Percentiles rank a stretch among this genome's conserved stretches.
phyloP scores from a whole-genome alignment of 1,139 yeast genomes.

The Groenewaldozyma auringiensis region DNA sequence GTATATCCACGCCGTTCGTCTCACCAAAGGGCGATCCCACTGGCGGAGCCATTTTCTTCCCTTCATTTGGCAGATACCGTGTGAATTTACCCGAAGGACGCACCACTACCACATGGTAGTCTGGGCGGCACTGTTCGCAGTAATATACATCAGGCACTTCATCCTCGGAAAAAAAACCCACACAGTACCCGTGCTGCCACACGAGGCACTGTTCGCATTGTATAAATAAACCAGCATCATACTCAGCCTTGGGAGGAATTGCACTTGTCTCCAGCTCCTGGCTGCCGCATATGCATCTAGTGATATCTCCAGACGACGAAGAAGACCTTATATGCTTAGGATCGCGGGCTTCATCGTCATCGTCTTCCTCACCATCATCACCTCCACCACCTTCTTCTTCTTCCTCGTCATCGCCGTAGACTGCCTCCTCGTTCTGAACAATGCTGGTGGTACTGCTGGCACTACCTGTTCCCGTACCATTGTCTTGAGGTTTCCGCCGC shows the following conservation, averaged over 20 bases:
- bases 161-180: constrained; percentile 64
- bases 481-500: not conserved
- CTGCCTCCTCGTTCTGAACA: not conserved
- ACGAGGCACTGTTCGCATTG: constrained; percentile 90
- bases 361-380: constrained; percentile 10
- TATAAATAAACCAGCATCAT: constrained; percentile 70
- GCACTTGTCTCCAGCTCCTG: constrained; percentile 52
- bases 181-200: constrained; percentile 98
- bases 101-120: constrained; percentile 54
- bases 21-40: constrained; percentile 9
- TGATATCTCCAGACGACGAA: constrained; percentile 45
- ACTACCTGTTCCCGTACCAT: not conserved
- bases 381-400: constrained; percentile 12
- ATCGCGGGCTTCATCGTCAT: constrained; percentile 28
- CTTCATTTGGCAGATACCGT: constrained; percentile 35
- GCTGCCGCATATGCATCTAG: constrained; percentile 83
- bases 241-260: constrained; percentile 27
- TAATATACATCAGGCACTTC: constrained; percentile 86
- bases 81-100: constrained; percentile 41
- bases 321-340: constrained; percentile 33
- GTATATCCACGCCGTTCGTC: constrained; percentile 11
- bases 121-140: constrained; percentile 89
- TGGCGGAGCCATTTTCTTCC: constrained; percentile 9
- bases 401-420: constrained; percentile 12
- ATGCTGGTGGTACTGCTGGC: too few species aligned